A percentile compares a stretch with the other conserved stretches of the same genome.
Evolutionary conservation across 208 protist genomes (phyloP).

Genomic region (Naegleria gruberi): DNA sequence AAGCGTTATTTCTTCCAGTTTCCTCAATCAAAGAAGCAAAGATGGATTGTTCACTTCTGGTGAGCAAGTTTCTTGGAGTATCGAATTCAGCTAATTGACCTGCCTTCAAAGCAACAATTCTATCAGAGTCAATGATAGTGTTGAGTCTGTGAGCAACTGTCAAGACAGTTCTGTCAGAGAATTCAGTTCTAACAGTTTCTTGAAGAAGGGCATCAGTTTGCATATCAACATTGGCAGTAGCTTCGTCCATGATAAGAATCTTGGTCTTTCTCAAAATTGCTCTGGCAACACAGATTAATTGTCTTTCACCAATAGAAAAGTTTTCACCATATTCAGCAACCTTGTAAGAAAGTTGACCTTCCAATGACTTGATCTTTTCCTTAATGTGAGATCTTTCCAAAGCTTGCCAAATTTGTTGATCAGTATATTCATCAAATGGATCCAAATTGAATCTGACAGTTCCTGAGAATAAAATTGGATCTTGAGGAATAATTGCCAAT

Average conservation of each 20-base stretch:
- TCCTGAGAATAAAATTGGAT: conserved; percentile 86
- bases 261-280: conserved; percentile 75
- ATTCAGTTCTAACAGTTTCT: conserved; percentile 61
- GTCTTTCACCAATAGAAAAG: conserved; percentile 82
- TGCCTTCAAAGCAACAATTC: conserved; percentile 54
- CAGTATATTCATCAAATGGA: conserved; percentile 54
- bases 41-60: neutral
- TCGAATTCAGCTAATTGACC: conserved; percentile 59
- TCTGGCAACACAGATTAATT: conserved; percentile 88
- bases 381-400: conserved; percentile 38
- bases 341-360: conserved; percentile 32
- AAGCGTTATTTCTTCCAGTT: neutral
- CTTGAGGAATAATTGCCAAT: conserved; percentile 95
- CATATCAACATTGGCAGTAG: conserved; percentile 67
- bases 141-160: conserved; percentile 86
- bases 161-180: conserved; percentile 77
- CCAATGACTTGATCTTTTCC: neutral
- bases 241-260: conserved; percentile 91
- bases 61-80: conserved; percentile 36
- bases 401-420: conserved; percentile 52
- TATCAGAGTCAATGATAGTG: conserved; percentile 68
- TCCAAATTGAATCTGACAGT: conserved; percentile 88
- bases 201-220: conserved; percentile 36
- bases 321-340: conserved; percentile 70
- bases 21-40: conserved; percentile 1